Base-by-base conservation (phyloP, 495 filamentous ascomycete species). In the Penicillium cataractarum region DNA sequence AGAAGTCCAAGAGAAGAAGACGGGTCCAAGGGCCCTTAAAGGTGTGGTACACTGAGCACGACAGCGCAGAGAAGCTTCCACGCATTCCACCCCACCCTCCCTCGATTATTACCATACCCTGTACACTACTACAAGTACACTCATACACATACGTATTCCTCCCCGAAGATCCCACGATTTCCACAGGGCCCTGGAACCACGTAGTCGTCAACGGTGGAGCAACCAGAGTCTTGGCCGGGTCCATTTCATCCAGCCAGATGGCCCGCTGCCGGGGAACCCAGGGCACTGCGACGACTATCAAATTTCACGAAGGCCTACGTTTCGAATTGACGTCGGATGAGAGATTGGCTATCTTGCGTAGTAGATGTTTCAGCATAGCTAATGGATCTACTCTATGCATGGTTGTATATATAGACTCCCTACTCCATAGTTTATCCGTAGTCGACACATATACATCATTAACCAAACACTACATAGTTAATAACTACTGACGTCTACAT, bases 201-300 rank as follows among this genome's bases (percentile, higher is more conserved):
- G 54, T 42, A 62, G 64, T 73, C 71, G 71, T 73, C 71, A 73
- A 71, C 63, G 39, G 71, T 73, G 71, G 71, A 62, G 66, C 52
- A 22, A 2, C 55, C 49, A 55, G 50, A 63, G 63, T 64, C 68
- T 68, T 71, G 68, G 70, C 65, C 53, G 21, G 21, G 22, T 27
- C 49, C 42, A 58, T 39, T 31, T 46, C 66, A 51, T 57, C 60
- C 57, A 66, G 56, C 53, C 66, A 66, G 60, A 58, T 58, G 26
- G 32, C 42, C 39, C 29, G 56, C 32, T 42, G 60, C 27, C 31
- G 58, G 61, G 60, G 58, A 67, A 62, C 55, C 59, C 59, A 62
- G 58, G 58, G 58, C 53, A 48, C 39, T 12, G 17, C 40, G 13
- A 24, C 29, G 55, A 57, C 39, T 48, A 57, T 57, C 55, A 48